These are phyloP conservation scores for Phytophthora lateralis DNA, from an alignment of 352 stramenopile genomes.

Conservation along the genomic window DNA sequence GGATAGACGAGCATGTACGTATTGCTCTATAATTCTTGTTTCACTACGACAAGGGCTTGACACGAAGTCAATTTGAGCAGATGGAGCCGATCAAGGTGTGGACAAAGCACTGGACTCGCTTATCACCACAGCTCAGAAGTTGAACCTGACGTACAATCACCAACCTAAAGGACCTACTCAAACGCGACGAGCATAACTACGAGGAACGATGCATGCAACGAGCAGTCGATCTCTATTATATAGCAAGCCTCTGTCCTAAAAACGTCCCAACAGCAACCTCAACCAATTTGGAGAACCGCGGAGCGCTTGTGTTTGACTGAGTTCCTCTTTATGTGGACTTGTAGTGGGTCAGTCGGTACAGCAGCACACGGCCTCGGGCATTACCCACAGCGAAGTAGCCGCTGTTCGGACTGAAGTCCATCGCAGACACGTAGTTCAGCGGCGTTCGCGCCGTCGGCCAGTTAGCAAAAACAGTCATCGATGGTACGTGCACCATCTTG, in stretches of 20 bases:
- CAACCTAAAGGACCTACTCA: constrained; percentile 12
- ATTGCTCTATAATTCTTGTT: background rate
- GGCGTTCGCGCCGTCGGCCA: constrained; percentile 97
- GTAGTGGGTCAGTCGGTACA: constrained; percentile 97
- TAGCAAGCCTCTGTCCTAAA: constrained; percentile 38
- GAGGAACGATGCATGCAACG: constrained; percentile 19
- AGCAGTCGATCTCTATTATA: constrained; percentile 49
- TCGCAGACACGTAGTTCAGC: constrained; percentile 95
- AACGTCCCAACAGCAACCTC: constrained; percentile 19
- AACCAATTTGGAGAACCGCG: constrained; percentile 16
- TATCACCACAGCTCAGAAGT: constrained; percentile 67
- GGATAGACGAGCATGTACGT: constrained; percentile 34
- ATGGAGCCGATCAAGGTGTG: constrained; percentile 44
- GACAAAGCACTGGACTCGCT: constrained; percentile 62
- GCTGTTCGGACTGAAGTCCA: constrained; percentile 96
- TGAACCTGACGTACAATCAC: constrained; percentile 53
- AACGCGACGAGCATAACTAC: constrained; percentile 9
- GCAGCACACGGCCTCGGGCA: constrained; percentile 95
- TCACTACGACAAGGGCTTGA: background rate
- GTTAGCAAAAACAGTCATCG: constrained; percentile 96
- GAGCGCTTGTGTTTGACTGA: constrained; percentile 23
- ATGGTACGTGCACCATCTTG: constrained; percentile 95
- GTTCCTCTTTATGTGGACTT: constrained; percentile 69
- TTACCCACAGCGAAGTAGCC: constrained; percentile 96
- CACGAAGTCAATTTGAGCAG: constrained; percentile 6